Percentiles rank a stretch among this genome's conserved stretches.
These are phyloP conservation scores for Metschnikowia cubensis DNA, from an alignment of 805 yeast genomes.

Conservation along the genomic window DNA sequence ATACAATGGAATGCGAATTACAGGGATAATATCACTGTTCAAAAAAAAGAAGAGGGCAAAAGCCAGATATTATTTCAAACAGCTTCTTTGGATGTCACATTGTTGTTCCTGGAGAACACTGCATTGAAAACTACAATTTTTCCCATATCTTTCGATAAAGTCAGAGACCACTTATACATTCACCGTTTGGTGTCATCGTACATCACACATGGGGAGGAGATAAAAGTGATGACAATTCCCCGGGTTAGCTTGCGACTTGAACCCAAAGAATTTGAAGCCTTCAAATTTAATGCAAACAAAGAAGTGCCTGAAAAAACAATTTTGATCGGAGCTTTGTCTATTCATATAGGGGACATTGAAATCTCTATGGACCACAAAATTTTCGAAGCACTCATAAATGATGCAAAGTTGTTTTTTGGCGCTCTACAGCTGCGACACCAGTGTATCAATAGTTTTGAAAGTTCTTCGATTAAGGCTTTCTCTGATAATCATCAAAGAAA, in stretches of 20 bases:
- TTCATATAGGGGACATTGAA: conserved; percentile 16
- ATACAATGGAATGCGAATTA: not conserved
- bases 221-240: conserved; percentile 20
- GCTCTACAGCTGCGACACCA: not conserved
- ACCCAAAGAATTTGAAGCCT: conserved; percentile 21
- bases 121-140: conserved; percentile 27
- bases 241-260: not conserved
- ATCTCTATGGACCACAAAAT: conserved; percentile 7
- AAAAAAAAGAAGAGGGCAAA: not conserved
- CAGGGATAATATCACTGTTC: not conserved
- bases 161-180: conserved; percentile 28
- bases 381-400: not conserved
- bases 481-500: not conserved
- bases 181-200: conserved; percentile 23
- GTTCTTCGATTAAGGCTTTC: not conserved
- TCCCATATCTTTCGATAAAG: conserved; percentile 44
- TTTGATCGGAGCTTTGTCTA: not conserved
- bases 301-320: conserved; percentile 1
- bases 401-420: not conserved
- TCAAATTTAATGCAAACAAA: conserved; percentile 4
- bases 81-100: conserved; percentile 28
- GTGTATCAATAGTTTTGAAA: conserved; percentile 1
- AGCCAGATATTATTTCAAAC: conserved; percentile 37
- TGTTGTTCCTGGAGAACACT: conserved; percentile 18
- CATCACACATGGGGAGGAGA: conserved; percentile 6